Conservation (phyloP, 2,329 filamentous ascomycete species). For the Fusarium zealandicum region DNA sequence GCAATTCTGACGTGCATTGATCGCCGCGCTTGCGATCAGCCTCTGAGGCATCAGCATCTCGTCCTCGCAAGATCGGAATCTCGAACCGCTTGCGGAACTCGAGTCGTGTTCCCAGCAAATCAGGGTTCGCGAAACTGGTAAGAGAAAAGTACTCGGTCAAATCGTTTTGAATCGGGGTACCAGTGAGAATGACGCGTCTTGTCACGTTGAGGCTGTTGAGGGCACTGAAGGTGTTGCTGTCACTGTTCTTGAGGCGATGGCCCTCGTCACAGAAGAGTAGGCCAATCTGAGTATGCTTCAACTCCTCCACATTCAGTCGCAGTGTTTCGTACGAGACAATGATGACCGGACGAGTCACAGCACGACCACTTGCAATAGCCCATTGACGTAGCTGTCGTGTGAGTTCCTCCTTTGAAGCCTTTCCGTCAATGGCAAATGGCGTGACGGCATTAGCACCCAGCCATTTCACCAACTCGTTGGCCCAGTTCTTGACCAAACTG, state of each 20-base stretch:
- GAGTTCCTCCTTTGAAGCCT: constrained; percentile 92
- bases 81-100: constrained; percentile 97
- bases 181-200: constrained; percentile 90
- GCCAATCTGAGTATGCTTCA: constrained; percentile 89
- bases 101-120: constrained; percentile 83
- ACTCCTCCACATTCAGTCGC: constrained; percentile 86
- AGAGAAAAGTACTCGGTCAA: constrained; percentile 97
- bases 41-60: constrained; percentile 89
- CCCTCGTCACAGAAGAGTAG: constrained; percentile 95
- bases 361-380: constrained; percentile 89
- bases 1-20: constrained; percentile 80
- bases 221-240: constrained; percentile 93
- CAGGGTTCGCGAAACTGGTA: constrained; percentile 95
- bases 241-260: constrained; percentile 94
- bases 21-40: constrained; percentile 83
- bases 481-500: constrained; percentile 97
- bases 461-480: constrained; percentile 97
- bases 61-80: constrained; percentile 87
- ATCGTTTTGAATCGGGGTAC: constrained; percentile 97
- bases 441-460: constrained; percentile 88
- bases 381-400: constrained; percentile 91
- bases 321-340: constrained; percentile 98
- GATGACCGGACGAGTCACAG: constrained; percentile 89
- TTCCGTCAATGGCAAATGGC: constrained; percentile 96
- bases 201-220: constrained; percentile 90